Conservation (phyloP, 257 asterid genomes). For the Oldenlandia corymbosa region DNA sequence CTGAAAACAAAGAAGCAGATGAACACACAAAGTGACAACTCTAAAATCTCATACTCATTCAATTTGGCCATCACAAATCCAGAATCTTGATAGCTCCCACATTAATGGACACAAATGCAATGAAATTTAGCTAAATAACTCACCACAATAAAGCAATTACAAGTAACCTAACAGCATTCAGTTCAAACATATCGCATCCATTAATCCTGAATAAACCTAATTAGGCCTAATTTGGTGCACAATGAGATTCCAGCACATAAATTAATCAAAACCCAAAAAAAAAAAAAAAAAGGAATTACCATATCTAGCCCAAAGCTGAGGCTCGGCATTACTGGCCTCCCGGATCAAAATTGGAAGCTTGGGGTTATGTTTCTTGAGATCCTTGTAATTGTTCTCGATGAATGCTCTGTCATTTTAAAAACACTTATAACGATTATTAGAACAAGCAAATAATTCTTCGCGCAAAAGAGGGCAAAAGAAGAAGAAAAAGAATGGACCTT, state of each 20-base stretch:
- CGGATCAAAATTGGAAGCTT: slow-evolving; percentile 84
- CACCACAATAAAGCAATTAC: not conserved
- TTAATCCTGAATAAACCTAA: not conserved
- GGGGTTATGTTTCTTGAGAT: slow-evolving; percentile 81
- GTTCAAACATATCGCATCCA: not conserved
- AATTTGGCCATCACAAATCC: not conserved
- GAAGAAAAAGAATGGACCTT: slow-evolving; percentile 32
- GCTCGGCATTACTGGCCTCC: slow-evolving; percentile 68
- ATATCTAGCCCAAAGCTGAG: slow-evolving; percentile 96
- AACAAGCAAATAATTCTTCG: not conserved
- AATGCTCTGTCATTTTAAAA: slow-evolving; percentile 39
- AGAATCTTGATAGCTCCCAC: not conserved
- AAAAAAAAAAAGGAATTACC: slow-evolving; percentile 32
- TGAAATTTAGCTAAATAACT: not conserved
- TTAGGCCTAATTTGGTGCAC: not conserved
- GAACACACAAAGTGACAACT: not conserved
- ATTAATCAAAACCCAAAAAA: no score
- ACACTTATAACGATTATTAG: not conserved
- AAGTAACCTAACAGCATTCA: not conserved
- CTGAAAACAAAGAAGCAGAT: no score
- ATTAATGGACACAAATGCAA: not conserved
- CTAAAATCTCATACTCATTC: not conserved
- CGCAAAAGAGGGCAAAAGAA: not conserved
- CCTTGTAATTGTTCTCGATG: slow-evolving; percentile 77
- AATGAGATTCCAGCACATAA: no score